Base-by-base conservation (phyloP, 768 basidiomycete species). In the Russula earlei region DNA sequence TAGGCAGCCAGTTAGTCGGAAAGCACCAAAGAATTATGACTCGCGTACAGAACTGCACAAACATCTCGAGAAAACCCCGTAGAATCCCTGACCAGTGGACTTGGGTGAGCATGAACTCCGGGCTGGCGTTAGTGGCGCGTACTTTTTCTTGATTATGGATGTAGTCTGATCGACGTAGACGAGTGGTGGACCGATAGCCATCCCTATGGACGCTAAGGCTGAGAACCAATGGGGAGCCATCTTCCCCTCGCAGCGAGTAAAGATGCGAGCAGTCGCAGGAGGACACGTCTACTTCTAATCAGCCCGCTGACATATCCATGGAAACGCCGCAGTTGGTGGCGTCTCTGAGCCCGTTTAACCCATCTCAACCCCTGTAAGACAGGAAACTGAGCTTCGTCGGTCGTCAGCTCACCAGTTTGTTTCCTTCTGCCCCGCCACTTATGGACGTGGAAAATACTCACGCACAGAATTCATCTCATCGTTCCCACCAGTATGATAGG, bases 31-130 rank as follows among this genome's bases (percentile, higher is more conserved):
- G 51, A 12, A 6, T 22, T 12, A 36, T 40, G 19, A 52, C 10
- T 34, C 44, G 69, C 72, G 68, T 58, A 88, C 82, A 92, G 70
- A 56, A 92, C 91, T 8, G 85, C 90, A 65, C 88, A 91, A 51
- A 91, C 82, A 66, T 92, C 90, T 65, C 81, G 79, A 52, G 90
- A 91, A 67, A 92, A 92, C 3, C 90, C 90, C 38, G 85, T 85
- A 5, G 89, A 78, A 63, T 91, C 87, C 70, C 90, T 91, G 49
- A 25, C 59, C 34, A 36, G 51, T 22, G 56, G 50, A 63, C 44
- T 25, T 36, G 43, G 44, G 49, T 53, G 24, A 24, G 37, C n/a
- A 36, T 24, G 27, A 36, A 24, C 63, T 22, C 33, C 46, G n/a
- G 22, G n/a, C 22, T n/a, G 33, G 19, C 50, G 43, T 19, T 38